Evolutionary conservation across 2,329 filamentous ascomycete species (phyloP).

Genomic region (Xylaria sp.): DNA sequence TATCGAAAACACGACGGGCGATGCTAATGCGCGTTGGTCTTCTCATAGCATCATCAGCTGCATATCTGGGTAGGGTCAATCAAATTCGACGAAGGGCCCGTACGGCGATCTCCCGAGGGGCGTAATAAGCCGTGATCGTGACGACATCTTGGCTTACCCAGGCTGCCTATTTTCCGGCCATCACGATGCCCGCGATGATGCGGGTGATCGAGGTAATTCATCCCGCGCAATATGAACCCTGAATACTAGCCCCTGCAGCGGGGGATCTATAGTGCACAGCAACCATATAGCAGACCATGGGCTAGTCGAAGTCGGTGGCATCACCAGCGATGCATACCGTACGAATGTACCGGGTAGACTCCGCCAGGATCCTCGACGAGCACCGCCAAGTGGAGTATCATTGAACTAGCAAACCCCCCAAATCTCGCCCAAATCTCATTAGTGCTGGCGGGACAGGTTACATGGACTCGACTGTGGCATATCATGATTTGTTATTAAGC

Average conservation of each 20-base stretch:
- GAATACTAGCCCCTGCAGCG: conserved; percentile 26
- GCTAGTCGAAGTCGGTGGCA: conserved; percentile 19
- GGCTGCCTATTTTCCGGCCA: neutral
- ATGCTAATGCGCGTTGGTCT: conserved; percentile 2
- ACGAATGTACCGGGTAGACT: conserved; percentile 24
- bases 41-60: conserved; percentile 5
- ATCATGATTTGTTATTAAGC: conserved; percentile 23
- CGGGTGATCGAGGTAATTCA: conserved; percentile 15
- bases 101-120: conserved; percentile 2
- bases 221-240: conserved; percentile 27
- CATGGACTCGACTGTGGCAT: conserved; percentile 41
- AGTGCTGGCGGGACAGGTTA: conserved; percentile 36
- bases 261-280: conserved; percentile 11
- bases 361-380: conserved; percentile 38
- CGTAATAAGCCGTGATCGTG: conserved; percentile 28
- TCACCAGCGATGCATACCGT: conserved; percentile 29
- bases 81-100: neutral
- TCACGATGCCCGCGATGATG: conserved; percentile 24
- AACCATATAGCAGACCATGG: conserved; percentile 31
- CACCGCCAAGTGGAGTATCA: conserved; percentile 36
- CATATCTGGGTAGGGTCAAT: neutral
- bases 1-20: conserved; percentile 22
- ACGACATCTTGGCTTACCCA: conserved; percentile 28
- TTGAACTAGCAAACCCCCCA: conserved; percentile 26
- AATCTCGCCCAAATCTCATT: conserved; percentile 4